phyloP scores from a whole-genome alignment of 495 filamentous ascomycete species.

The Aspergillus conjunctus region DNA sequence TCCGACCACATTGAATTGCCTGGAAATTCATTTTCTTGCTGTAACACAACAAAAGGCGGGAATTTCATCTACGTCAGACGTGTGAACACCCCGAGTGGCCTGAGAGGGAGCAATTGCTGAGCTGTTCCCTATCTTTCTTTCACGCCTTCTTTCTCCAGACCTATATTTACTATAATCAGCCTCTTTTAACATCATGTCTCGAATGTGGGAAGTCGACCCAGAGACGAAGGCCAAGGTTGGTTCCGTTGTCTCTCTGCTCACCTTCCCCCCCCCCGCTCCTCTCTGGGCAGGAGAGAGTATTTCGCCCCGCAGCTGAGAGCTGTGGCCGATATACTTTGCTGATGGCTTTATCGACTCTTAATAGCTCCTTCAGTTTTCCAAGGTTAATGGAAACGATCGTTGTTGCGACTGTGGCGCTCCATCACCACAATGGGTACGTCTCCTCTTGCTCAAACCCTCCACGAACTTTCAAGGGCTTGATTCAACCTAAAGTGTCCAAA shows the following conservation, averaged over 20 bases:
- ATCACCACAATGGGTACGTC: conserved; percentile 82
- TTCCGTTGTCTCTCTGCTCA: not conserved
- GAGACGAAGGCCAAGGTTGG: conserved; percentile 89
- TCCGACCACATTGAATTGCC: not conserved
- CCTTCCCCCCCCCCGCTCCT: not conserved
- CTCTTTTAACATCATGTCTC: conserved; percentile 43
- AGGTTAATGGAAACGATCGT: conserved; percentile 77
- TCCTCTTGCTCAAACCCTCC: conserved; percentile 3
- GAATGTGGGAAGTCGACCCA: conserved; percentile 97
- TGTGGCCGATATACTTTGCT: conserved; percentile 20
- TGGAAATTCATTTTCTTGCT: not conserved
- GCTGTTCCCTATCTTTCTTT: not conserved
- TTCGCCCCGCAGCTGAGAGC: not conserved
- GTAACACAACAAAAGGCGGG: not conserved
- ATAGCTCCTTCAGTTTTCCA: conserved; percentile 86
- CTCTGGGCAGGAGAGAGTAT: not conserved
- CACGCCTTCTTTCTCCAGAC: not conserved
- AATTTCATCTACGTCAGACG: not conserved
- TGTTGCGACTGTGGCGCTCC: conserved; percentile 96
- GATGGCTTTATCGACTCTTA: conserved; percentile 3
- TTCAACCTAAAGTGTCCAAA: not conserved
- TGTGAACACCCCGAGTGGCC: not conserved
- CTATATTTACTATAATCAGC: conserved; percentile 8
- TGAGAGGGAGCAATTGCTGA: conserved; percentile 2
- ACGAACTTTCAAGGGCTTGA: not conserved